Evolutionary conservation across 805 yeast species (phyloP).

Genomic region (Barnettozyma botsteinii): DNA sequence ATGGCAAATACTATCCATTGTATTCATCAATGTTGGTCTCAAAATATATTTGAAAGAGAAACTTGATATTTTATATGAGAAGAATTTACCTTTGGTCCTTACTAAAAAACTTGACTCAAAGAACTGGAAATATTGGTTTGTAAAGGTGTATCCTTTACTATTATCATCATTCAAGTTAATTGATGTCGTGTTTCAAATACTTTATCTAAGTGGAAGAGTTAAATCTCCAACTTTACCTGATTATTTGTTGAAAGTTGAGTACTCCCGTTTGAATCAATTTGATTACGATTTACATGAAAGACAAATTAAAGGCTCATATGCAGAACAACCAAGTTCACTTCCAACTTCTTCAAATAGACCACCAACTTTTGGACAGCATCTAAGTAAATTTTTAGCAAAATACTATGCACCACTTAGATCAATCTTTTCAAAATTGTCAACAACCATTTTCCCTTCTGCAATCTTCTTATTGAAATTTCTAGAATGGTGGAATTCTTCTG

Average conservation of each 20-base stretch:
- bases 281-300: constrained; percentile 23
- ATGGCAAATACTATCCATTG: constrained; percentile 47
- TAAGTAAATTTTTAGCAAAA: constrained; percentile 7
- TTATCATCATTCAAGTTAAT: constrained; percentile 41
- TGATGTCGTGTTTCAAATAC: constrained; percentile 52
- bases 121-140: constrained; percentile 35
- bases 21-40: constrained; percentile 55
- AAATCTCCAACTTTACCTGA: constrained; percentile 62
- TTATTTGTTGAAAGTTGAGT: constrained; percentile 54
- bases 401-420: constrained; percentile 16
- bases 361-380: constrained; percentile 23
- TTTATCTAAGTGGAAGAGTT: constrained; percentile 60
- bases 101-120: constrained; percentile 38
- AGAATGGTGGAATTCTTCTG: constrained; percentile 90
- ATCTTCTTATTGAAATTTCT: constrained; percentile 76
- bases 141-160: constrained; percentile 56
- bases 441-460: constrained; percentile 66
- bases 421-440: constrained; percentile 18
- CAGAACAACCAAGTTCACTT: background rate
- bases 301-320: constrained; percentile 1
- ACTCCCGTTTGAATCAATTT: constrained; percentile 36
- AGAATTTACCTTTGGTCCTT: constrained; percentile 52
- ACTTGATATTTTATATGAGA: constrained; percentile 56
- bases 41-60: constrained; percentile 64
- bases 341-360: constrained; percentile 15